These are phyloP conservation scores for Porphyrellus cyaneotinctus DNA, from an alignment of 768 basidiomycete genomes.

Conservation along the genomic window DNA sequence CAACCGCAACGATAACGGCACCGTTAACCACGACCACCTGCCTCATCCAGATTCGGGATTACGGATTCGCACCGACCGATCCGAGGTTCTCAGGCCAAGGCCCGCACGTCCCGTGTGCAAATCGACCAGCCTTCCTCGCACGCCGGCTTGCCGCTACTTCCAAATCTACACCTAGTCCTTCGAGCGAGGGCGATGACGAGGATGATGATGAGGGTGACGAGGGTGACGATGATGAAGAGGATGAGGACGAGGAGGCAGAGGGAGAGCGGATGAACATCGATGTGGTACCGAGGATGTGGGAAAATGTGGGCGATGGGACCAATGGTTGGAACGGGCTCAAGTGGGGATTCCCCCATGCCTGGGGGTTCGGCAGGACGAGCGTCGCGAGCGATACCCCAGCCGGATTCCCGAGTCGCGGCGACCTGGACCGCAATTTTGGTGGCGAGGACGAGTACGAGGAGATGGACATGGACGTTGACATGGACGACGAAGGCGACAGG, in stretches of 20 bases:
- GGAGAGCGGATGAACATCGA: background rate
- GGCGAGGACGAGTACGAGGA: slow-evolving; percentile 28
- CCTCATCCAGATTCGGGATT: slow-evolving; percentile 48
- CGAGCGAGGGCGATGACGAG: slow-evolving; percentile 12
- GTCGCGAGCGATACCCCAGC: slow-evolving; percentile 4
- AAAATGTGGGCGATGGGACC: slow-evolving; percentile 25
- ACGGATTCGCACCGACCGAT: slow-evolving; percentile 40
- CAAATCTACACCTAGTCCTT: slow-evolving; percentile 3
- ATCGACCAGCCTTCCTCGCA: slow-evolving; percentile 30
- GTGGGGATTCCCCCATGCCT: slow-evolving; percentile 39
- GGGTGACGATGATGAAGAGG: slow-evolving; percentile 6
- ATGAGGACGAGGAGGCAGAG: slow-evolving; percentile 12
- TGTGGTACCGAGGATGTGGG: slow-evolving; percentile 11
- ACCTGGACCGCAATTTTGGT: slow-evolving; percentile 48
- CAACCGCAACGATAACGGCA: background rate
- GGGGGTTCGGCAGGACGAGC: slow-evolving; percentile 25
- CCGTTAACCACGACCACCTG: background rate
- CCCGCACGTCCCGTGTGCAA: slow-evolving; percentile 37
- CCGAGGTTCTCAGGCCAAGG: slow-evolving; percentile 42
- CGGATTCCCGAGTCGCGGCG: slow-evolving; percentile 36
- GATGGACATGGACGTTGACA: slow-evolving; percentile 25
- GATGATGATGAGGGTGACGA: slow-evolving; percentile 5
- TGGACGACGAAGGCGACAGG: slow-evolving; percentile 29
- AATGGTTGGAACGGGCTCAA: slow-evolving; percentile 40
- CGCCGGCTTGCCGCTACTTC: slow-evolving; percentile 27